phyloP scores from a whole-genome alignment of 331 rosid genomes.

The Rhamnella rubrinervis region DNA sequence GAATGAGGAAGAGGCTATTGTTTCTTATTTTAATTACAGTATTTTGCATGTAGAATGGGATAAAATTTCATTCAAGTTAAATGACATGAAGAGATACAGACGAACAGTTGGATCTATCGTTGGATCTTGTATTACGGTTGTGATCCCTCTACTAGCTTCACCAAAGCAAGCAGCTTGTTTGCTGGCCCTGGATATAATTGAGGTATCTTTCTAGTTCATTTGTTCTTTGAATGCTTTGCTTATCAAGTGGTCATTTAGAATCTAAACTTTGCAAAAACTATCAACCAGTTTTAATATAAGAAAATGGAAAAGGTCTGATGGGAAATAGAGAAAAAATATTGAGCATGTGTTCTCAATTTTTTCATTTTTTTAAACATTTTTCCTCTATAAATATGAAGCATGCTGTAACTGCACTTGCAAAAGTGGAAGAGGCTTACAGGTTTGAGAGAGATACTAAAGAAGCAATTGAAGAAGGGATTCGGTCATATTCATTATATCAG shows the following conservation, averaged over 20 bases:
- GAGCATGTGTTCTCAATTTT: background rate
- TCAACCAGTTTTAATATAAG: background rate
- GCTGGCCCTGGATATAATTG: slow-evolving; percentile 75
- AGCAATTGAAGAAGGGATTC: slow-evolving; percentile 58
- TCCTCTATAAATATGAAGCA: slow-evolving; percentile 36
- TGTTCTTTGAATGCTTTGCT: slow-evolving; percentile 2
- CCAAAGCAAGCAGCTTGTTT: slow-evolving; percentile 64
- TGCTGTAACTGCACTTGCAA: slow-evolving; percentile 51
- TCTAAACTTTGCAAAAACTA: background rate
- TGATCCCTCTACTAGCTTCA: slow-evolving; percentile 79
- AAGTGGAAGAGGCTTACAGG: slow-evolving; percentile 79
- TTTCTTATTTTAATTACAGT: slow-evolving; percentile 24
- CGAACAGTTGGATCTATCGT: slow-evolving; percentile 79
- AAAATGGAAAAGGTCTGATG: background rate
- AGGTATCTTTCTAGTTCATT: slow-evolving; percentile 52
- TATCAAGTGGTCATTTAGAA: background rate
- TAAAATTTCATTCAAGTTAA: slow-evolving; percentile 61
- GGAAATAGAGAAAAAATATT: background rate
- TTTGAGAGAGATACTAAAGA: slow-evolving; percentile 69
- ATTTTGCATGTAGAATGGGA: slow-evolving; percentile 67
- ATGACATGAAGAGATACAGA: slow-evolving; percentile 82
- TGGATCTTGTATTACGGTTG: slow-evolving; percentile 73
- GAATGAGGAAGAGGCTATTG: background rate
- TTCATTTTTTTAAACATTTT: background rate
- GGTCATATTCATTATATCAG: slow-evolving; percentile 48